phyloP scores from a whole-genome alignment of 2,329 filamentous ascomycete genomes.

The Monosporascus sp. region DNA sequence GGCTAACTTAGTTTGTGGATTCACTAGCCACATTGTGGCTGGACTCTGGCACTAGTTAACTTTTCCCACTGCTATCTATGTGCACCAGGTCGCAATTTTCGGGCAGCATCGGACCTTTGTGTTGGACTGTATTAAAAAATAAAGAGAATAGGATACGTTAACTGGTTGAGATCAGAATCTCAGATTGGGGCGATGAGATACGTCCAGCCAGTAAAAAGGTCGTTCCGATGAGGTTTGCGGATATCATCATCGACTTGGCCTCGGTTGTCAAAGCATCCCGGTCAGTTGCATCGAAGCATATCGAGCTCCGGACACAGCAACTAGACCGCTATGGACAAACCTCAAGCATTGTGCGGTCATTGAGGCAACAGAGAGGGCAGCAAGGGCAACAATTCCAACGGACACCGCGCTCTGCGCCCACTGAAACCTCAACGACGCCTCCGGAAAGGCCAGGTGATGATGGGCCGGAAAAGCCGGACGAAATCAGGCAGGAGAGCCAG shows the following conservation, averaged over 20 bases:
- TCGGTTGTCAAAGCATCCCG: slow-evolving; percentile 66
- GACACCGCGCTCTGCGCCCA: not conserved
- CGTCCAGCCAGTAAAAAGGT: slow-evolving; percentile 12
- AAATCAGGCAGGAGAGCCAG: not conserved
- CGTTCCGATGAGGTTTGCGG: slow-evolving; percentile 53
- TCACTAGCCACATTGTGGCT: too few relatives aligned
- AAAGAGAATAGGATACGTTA: too few relatives aligned
- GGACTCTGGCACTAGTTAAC: too few relatives aligned
- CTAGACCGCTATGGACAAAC: slow-evolving; percentile 44
- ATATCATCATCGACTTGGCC: slow-evolving; percentile 63
- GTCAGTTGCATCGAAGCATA: slow-evolving; percentile 59
- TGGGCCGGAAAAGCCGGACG: slow-evolving; percentile 1
- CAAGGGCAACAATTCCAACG: not conserved
- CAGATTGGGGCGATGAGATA: slow-evolving; percentile 4
- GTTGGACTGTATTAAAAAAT: too few relatives aligned
- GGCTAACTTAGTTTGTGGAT: too few relatives aligned
- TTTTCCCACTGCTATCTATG: too few relatives aligned
- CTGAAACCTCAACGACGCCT: slow-evolving; percentile 1
- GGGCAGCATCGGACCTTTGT: too few relatives aligned
- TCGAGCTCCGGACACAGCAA: slow-evolving; percentile 51
- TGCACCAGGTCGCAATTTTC: too few relatives aligned
- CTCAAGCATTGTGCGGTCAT: slow-evolving; percentile 36
- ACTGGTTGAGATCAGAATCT: too few relatives aligned
- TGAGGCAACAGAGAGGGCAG: slow-evolving; percentile 20
- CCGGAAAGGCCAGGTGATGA: slow-evolving; percentile 3